Evolutionary conservation across 2,329 filamentous ascomycete genomes (phyloP).

Genomic region (Beauveria sp.): DNA sequence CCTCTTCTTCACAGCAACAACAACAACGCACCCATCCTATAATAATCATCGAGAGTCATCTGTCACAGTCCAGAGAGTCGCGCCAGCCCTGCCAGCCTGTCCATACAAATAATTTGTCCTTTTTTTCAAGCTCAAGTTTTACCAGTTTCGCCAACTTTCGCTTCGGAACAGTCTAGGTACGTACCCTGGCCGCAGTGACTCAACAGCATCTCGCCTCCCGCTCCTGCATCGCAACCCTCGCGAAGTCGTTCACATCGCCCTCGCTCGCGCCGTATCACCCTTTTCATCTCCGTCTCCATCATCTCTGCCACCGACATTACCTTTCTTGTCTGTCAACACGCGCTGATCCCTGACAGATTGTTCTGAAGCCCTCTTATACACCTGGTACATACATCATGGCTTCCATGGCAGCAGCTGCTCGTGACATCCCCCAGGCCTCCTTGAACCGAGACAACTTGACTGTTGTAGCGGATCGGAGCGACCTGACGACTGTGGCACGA

Average conservation of each 20-base stretch:
- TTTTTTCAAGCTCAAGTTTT: not conserved
- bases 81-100: slow-evolving; percentile 42
- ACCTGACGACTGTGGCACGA: slow-evolving; percentile 52
- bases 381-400: slow-evolving; percentile 48
- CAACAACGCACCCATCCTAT: slow-evolving; percentile 41
- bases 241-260: not conserved
- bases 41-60: slow-evolving; percentile 46
- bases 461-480: slow-evolving; percentile 62
- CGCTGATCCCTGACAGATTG: slow-evolving; percentile 20
- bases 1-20: slow-evolving; percentile 36
- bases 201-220: slow-evolving; percentile 4
- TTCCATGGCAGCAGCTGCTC: slow-evolving; percentile 58
- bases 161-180: slow-evolving; percentile 11
- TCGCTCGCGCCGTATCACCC: slow-evolving; percentile 17
- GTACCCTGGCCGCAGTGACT: slow-evolving; percentile 11
- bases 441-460: slow-evolving; percentile 61
- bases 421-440: slow-evolving; percentile 58
- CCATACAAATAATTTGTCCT: slow-evolving; percentile 4
- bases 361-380: slow-evolving; percentile 35
- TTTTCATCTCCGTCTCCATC: slow-evolving; percentile 17
- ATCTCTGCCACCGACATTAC: slow-evolving; percentile 18
- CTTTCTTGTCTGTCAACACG: not conserved
- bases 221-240: not conserved
- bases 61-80: slow-evolving; percentile 55
- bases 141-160: slow-evolving; percentile 7